Evolutionary conservation across 805 yeast species (phyloP).

Genomic region (Candida succiphila): DNA sequence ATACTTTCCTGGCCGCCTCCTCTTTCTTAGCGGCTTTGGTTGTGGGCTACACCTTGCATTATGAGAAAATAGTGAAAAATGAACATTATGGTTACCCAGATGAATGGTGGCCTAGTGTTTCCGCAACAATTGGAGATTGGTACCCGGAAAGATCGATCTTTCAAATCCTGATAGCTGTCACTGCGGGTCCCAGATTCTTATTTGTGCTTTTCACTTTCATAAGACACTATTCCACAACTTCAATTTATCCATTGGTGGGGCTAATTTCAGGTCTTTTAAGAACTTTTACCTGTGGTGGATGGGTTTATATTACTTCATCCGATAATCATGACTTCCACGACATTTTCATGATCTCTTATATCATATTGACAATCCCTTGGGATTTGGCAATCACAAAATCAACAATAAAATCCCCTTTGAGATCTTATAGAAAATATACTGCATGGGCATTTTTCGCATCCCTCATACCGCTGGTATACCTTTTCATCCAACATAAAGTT

Average conservation of each 20-base stretch:
- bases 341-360: conserved; percentile 86
- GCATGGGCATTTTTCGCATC: conserved; percentile 58
- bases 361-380: conserved; percentile 90
- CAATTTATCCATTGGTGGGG: conserved; percentile 29
- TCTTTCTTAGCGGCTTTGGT: conserved; percentile 71
- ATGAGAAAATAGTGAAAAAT: conserved; percentile 79
- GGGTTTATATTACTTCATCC: conserved; percentile 95
- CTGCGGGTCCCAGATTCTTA: conserved; percentile 86
- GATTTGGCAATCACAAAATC: conserved; percentile 46
- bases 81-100: conserved; percentile 87
- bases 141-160: conserved; percentile 93
- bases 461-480: conserved; percentile 73
- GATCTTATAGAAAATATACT: conserved; percentile 43
- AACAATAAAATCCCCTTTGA: conserved; percentile 33
- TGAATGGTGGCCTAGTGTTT: conserved; percentile 97
- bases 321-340: conserved; percentile 97
- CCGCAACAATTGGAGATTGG: conserved; percentile 94
- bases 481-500: conserved; percentile 89
- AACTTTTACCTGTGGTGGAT: conserved; percentile 95
- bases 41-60: conserved; percentile 73
- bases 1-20: conserved; percentile 57
- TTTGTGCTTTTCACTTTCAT: conserved; percentile 44
- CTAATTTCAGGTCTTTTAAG: conserved; percentile 68
- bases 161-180: conserved; percentile 84
- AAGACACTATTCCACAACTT: conserved; percentile 27